These are phyloP conservation scores for Hypoxylon trugodes DNA, from an alignment of 495 filamentous ascomycete species.

Conservation along the genomic window DNA sequence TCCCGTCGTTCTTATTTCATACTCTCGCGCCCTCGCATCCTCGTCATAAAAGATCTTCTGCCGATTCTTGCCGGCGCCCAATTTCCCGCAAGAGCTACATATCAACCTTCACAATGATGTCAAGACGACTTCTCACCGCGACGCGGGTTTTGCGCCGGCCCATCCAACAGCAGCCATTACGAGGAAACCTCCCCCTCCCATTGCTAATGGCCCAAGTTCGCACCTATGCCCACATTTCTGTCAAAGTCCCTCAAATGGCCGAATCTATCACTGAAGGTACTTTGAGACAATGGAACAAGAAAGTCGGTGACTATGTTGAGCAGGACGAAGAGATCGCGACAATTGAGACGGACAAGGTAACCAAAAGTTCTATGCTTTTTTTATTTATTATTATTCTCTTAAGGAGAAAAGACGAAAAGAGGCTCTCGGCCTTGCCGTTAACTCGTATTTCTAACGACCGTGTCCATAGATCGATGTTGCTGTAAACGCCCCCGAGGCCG, in stretches of 20 bases:
- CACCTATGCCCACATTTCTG: slow-evolving; percentile 74
- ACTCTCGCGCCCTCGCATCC: neutral
- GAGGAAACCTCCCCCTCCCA: slow-evolving; percentile 46
- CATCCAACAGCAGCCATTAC: slow-evolving; percentile 48
- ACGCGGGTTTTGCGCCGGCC: slow-evolving; percentile 56
- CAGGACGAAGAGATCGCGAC: slow-evolving; percentile 98
- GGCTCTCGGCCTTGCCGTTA: slow-evolving; percentile 3
- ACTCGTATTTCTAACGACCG: slow-evolving; percentile 18
- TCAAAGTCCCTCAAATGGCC: slow-evolving; percentile 98
- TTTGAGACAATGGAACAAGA: slow-evolving; percentile 93
- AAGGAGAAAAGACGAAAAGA: too few relatives aligned
- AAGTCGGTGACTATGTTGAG: slow-evolving; percentile 94
- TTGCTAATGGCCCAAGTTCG: slow-evolving; percentile 60
- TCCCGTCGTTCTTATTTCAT: slow-evolving; percentile 7
- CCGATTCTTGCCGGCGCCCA: slow-evolving; percentile 16
- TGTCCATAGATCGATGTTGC: slow-evolving; percentile 83
- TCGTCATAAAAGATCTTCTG: slow-evolving; percentile 6
- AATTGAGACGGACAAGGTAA: slow-evolving; percentile 99
- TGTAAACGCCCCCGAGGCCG: slow-evolving; percentile 92
- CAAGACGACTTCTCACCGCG: slow-evolving; percentile 57
- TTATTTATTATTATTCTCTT: slow-evolving; percentile 1
- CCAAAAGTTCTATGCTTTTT: neutral
- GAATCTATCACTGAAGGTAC: slow-evolving; percentile 99
- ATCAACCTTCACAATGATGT: slow-evolving; percentile 53
- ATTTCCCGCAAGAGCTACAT: slow-evolving; percentile 5